Base-by-base conservation (phyloP, 164 flowering plant genomes). In the Brasenia schreberi region DNA sequence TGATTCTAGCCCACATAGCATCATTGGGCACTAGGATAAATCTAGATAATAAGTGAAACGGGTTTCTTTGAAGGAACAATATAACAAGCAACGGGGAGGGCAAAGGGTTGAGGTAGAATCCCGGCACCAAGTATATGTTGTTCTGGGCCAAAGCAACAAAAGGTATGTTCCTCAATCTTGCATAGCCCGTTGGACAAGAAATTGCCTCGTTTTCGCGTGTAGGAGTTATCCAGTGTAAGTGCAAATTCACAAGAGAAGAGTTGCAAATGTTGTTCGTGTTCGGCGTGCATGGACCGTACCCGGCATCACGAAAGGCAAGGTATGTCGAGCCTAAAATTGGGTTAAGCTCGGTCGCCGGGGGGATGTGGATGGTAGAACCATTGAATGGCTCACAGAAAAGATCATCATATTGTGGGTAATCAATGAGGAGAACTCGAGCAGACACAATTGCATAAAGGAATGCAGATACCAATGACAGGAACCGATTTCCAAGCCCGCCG, bases 1-100 rank as follows among this genome's bases (percentile, higher is more conserved):
- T 61, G 18, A 61, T 61, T 18, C n/a, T 11, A n/a, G n/a, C 63
- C 63, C 63, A 61, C 63, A 61, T 61, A 4, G 63, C 63, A 61
- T 61, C 63, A 18, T 18, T 61, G 0, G 63, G 63, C 10, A n/a
- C 7, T 18, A 61, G 63, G 27, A 61, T 12, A 9, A 61, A 61
- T 23, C 63, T 61, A 11, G 63, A 61, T 9, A 61, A 7, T 23
- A 61, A 18, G 10, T 61, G 63, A 61, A 61, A 61, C 18, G 33
- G 19, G 63, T 61, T 61, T n/a, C 63, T 7, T 18, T 61, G n/a
- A 61, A 27, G 63, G 63, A 61, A 61, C 33, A 61, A 18, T 18
- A 61, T 7, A 9, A 12, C 63, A 18, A 61, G 5, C 63, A 61
- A n/a, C 2, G 23, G 23, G 19, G 27, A 7, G 5, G 18, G 19